Percentiles rank a stretch among this genome's conserved stretches.
Evolutionary conservation across 345 rosid species (phyloP).

Genomic region (Trapa bicornis): DNA sequence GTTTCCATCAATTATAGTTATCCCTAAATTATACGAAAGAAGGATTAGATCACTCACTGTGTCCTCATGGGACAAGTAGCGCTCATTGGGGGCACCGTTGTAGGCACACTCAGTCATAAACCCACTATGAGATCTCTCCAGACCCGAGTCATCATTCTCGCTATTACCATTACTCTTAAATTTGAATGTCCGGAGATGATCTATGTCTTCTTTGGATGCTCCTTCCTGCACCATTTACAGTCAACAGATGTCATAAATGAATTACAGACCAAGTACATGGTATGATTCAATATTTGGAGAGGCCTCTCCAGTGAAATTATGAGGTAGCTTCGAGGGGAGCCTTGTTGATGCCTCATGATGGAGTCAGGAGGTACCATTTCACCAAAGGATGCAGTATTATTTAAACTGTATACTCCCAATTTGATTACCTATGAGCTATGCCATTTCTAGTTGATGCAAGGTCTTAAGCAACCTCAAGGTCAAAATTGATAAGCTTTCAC

Average conservation of each 20-base stretch:
- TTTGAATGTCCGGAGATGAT: constrained; percentile 63
- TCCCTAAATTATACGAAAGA: neutral
- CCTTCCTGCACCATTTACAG: constrained; percentile 57
- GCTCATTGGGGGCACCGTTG: constrained; percentile 51
- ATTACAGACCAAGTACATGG: neutral
- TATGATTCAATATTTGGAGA: neutral
- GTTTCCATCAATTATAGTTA: neutral
- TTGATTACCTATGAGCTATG: neutral
- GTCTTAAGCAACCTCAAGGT: neutral
- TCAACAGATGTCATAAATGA: neutral
- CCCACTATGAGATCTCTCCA: constrained; percentile 47
- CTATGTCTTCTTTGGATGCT: constrained; percentile 86
- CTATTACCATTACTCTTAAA: constrained; percentile 31
- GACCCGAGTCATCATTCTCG: constrained; percentile 36
- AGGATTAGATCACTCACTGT: constrained; percentile 40
- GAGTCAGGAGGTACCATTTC: neutral
- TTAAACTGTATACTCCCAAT: neutral
- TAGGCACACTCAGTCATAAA: constrained; percentile 75
- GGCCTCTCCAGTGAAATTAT: neutral
- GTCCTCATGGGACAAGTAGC: constrained; percentile 54
- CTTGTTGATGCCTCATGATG: neutral
- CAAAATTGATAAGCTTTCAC: neutral
- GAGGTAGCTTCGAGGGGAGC: neutral
- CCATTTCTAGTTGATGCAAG: neutral
- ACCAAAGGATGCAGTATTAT: neutral